A percentile compares a stretch with the other conserved stretches of the same genome.
Conservation (phyloP, 2,329 filamentous ascomycete genomes). For the Ophiostoma sp. region DNA sequence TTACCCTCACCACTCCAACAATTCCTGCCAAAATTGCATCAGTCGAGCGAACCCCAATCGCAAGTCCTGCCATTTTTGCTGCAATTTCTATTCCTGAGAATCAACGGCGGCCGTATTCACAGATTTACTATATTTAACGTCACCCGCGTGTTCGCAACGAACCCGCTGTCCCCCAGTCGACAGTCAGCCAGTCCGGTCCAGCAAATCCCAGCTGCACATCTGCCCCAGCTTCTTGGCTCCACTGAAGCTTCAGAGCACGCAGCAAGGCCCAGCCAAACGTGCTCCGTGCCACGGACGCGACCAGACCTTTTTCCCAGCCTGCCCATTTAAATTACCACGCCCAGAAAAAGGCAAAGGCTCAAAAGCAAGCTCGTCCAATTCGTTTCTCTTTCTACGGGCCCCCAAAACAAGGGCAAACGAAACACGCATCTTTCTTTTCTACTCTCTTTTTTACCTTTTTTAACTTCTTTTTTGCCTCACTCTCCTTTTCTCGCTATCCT, state of each 20-base stretch:
- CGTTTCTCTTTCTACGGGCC: not conserved
- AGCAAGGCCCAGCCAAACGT: conserved; percentile 8
- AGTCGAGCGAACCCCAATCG: not conserved
- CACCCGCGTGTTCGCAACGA: not conserved
- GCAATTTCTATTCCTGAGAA: not conserved
- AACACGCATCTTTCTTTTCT: conserved; percentile 3
- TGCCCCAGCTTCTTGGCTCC: conserved; percentile 14
- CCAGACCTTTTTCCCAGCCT: not conserved
- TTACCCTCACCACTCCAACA: conserved; percentile 1
- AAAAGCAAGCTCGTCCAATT: conserved; percentile 3
- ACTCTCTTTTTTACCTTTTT: not conserved
- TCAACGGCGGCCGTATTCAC: not conserved
- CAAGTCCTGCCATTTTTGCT: not conserved
- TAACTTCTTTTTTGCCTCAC: not conserved
- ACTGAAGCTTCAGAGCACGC: conserved; percentile 16
- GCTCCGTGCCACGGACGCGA: conserved; percentile 12
- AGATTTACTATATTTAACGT: not conserved
- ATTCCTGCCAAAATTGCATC: not conserved
- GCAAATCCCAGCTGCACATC: conserved; percentile 12
- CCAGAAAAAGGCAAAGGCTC: not conserved
- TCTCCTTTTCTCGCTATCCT: not conserved
- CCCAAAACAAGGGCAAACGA: conserved; percentile 1
- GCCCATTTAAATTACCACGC: conserved; percentile 15
- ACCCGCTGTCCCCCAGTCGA: not conserved
- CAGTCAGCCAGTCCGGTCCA: not conserved